Conservation (phyloP, 495 filamentous ascomycete genomes). For the Xylaria castorea region DNA sequence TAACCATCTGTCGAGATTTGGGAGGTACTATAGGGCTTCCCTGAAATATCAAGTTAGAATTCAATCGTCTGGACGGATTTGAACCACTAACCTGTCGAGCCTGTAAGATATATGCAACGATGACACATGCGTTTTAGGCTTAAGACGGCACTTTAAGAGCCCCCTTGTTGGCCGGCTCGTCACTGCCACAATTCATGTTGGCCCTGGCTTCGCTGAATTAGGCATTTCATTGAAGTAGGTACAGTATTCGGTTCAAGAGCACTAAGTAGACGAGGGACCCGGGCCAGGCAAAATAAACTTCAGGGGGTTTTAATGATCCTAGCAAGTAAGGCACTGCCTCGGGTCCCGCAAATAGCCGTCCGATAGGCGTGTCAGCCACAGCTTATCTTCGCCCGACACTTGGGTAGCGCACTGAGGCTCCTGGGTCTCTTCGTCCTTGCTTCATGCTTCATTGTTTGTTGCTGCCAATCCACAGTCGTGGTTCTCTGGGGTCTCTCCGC, state of each 20-base stretch:
- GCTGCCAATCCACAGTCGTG: neutral
- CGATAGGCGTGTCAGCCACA: conserved; percentile 21
- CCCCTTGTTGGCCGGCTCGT: neutral
- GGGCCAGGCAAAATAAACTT: neutral
- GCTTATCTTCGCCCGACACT: neutral
- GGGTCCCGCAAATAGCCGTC: conserved; percentile 21
- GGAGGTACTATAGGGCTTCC: conserved; percentile 1
- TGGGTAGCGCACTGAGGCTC: neutral
- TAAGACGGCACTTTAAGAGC: conserved; percentile 11
- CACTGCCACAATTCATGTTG: conserved; percentile 11
- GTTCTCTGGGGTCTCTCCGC: neutral
- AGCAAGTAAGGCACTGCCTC: conserved; percentile 6
- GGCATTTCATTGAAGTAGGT: neutral
- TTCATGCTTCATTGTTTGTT: too few species aligned
- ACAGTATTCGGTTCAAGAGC: neutral
- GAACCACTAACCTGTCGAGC: conserved; percentile 12
- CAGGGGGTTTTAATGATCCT: neutral
- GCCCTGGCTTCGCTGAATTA: conserved; percentile 6
- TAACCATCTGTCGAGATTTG: neutral
- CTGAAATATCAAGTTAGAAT: neutral
- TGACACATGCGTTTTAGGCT: conserved; percentile 5
- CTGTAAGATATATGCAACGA: conserved; percentile 24
- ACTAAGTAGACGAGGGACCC: conserved; percentile 6
- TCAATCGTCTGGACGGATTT: conserved; percentile 4
- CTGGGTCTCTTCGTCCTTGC: conserved; percentile 4